A percentile compares a stretch with the other conserved stretches of the same genome.
Evolutionary conservation across 1,284 basidiomycete genomes (phyloP).

Genomic region (Waitea zeae): DNA sequence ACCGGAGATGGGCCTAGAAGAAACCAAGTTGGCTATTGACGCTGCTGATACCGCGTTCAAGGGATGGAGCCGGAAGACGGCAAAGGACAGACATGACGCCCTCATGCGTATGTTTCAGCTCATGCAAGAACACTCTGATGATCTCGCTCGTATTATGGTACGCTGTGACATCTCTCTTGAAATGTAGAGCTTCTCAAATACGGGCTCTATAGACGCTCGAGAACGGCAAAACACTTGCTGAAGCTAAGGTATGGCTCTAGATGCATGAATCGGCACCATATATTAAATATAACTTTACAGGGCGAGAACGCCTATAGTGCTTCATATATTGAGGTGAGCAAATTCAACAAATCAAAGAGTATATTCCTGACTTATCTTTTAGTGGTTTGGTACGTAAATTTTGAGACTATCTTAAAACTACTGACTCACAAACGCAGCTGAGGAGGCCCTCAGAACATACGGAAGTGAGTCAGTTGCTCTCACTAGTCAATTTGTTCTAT

Average conservation of each 20-base stretch:
- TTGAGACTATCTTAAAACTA: constrained; percentile 1
- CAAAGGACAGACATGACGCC: constrained; percentile 68
- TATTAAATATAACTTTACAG: too few species aligned
- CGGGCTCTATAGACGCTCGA: constrained; percentile 66
- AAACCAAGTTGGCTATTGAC: constrained; percentile 68
- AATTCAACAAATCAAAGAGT: neutral
- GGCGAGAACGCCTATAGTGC: constrained; percentile 70
- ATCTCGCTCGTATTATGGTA: constrained; percentile 68
- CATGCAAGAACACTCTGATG: constrained; percentile 68
- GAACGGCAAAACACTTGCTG: constrained; percentile 79
- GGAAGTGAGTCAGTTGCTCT: constrained; percentile 37
- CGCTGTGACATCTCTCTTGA: neutral
- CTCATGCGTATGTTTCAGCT: constrained; percentile 56
- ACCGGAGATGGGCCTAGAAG: constrained; percentile 74
- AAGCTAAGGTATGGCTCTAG: too few species aligned
- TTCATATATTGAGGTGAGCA: constrained; percentile 65
- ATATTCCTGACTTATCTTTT: constrained; percentile 2
- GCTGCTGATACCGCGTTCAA: constrained; percentile 65
- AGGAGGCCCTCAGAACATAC: constrained; percentile 75
- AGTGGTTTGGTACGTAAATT: constrained; percentile 59
- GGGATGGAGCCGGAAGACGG: constrained; percentile 68
- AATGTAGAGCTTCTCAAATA: neutral
- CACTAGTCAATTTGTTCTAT: neutral
- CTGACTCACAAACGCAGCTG: constrained; percentile 34
- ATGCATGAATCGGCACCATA: too few species aligned